Conservation (phyloP, 371 early-diverging fungal genomes). For the Mortierella sp. region DNA sequence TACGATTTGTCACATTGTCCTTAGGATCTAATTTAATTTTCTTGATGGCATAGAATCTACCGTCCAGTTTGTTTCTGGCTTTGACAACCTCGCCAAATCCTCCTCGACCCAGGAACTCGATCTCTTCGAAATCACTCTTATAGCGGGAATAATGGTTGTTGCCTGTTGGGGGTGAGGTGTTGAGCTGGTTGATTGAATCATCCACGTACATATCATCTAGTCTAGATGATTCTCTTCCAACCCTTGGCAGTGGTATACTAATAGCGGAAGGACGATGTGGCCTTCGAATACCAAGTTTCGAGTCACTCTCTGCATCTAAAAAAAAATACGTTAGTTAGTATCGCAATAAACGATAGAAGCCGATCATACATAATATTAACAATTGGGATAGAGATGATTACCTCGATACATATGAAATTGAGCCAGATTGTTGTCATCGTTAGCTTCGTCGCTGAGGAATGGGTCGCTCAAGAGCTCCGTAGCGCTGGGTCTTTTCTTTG, state of each 20-base stretch:
- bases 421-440: conserved; percentile 40
- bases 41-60: conserved; percentile 92
- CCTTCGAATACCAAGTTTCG: conserved; percentile 20
- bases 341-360: not conserved
- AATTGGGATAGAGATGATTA: not conserved
- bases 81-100: conserved; percentile 97
- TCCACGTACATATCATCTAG: conserved; percentile 55
- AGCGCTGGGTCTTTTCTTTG: conserved; percentile 74
- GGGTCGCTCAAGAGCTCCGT: conserved; percentile 77
- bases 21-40: conserved; percentile 82
- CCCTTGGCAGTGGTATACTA: conserved; percentile 40
- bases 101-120: conserved; percentile 91
- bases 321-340: not conserved
- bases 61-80: conserved; percentile 87
- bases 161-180: conserved; percentile 32
- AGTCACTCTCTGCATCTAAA: conserved; percentile 32
- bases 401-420: conserved; percentile 58
- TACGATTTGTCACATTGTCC: conserved; percentile 81
- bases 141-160: conserved; percentile 73
- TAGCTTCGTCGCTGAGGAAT: conserved; percentile 65
- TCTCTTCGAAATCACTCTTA: conserved; percentile 91
- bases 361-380: too few relatives aligned
- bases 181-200: conserved; percentile 54
- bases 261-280: conserved; percentile 25
- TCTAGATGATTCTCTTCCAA: conserved; percentile 46